Percentiles rank a stretch among this genome's conserved stretches.
Evolutionary conservation across 805 yeast species (phyloP).

Genomic region (Metschnikowia santaceciliae): DNA sequence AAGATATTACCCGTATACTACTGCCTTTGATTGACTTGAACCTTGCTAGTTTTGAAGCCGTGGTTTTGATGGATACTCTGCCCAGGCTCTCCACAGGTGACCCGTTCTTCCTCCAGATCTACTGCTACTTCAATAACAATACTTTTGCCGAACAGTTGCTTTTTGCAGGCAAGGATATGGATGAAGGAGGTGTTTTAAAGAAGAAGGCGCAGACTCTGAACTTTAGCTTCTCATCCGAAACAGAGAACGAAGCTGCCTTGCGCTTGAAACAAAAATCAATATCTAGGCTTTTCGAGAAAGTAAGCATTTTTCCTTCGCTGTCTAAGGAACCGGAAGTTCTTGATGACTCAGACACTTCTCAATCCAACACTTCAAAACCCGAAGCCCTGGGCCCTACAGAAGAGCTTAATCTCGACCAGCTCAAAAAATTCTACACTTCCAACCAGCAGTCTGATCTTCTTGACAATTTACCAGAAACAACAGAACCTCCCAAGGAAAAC

Average conservation of each 20-base stretch:
- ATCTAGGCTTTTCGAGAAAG: constrained; percentile 49
- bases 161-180: constrained; percentile 2
- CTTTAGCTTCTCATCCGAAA: constrained; percentile 40
- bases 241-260: constrained; percentile 47
- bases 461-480: constrained; percentile 59
- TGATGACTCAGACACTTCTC: constrained; percentile 9
- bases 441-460: constrained; percentile 60
- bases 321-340: constrained; percentile 11
- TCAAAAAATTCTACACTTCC: constrained; percentile 69
- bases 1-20: constrained; percentile 60
- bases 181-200: constrained; percentile 2
- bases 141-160: constrained; percentile 26
- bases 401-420: constrained; percentile 62
- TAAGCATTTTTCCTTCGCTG: constrained; percentile 28
- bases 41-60: constrained; percentile 52
- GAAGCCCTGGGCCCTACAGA: constrained; percentile 24
- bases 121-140: constrained; percentile 51
- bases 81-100: constrained; percentile 67
- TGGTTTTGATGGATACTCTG: constrained; percentile 55
- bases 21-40: constrained; percentile 59
- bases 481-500: constrained; percentile 43
- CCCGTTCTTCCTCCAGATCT: constrained; percentile 63
- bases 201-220: constrained; percentile 14
- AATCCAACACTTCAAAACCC: constrained; percentile 6
- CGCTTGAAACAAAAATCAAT: constrained; percentile 55